Percentiles rank a stretch among this genome's conserved stretches.
phyloP scores from a whole-genome alignment of 2,329 filamentous ascomycete species.

The Didymella segeticola region DNA sequence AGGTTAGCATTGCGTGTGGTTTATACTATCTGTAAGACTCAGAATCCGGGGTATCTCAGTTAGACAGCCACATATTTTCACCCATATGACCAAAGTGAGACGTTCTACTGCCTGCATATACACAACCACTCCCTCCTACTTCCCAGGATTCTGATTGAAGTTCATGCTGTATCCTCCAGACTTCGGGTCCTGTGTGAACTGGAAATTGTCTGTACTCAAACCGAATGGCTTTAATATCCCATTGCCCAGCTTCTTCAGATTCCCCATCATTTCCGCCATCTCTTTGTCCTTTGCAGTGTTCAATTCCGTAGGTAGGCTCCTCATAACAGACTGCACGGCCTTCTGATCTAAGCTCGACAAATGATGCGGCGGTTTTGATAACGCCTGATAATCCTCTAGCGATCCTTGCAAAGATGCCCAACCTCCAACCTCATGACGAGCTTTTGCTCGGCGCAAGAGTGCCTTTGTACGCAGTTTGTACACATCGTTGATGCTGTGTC shows the following conservation, averaged over 20 bases:
- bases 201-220: conserved; percentile 90
- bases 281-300: conserved; percentile 85
- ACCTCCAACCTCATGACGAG: conserved; percentile 71
- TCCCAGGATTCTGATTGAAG: conserved; percentile 63
- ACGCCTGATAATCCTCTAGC: conserved; percentile 77
- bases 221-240: conserved; percentile 93
- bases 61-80: not conserved
- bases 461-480: conserved; percentile 81
- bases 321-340: conserved; percentile 71
- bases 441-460: conserved; percentile 78
- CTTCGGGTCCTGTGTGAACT: conserved; percentile 89
- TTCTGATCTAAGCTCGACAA: conserved; percentile 71
- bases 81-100: not conserved
- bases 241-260: conserved; percentile 91
- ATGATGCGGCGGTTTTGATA: conserved; percentile 63
- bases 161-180: conserved; percentile 95
- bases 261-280: conserved; percentile 97
- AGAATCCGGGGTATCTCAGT: conserved; percentile 10
- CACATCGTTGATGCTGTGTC: conserved; percentile 63
- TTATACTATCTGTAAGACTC: not conserved
- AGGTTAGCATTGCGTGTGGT: not conserved
- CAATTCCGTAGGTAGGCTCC: conserved; percentile 69
- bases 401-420: conserved; percentile 84
- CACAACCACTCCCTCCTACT: not conserved
- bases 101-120: too few species aligned